Conservation (phyloP, 805 yeast genomes). For the Spathaspora passalidarum region DNA sequence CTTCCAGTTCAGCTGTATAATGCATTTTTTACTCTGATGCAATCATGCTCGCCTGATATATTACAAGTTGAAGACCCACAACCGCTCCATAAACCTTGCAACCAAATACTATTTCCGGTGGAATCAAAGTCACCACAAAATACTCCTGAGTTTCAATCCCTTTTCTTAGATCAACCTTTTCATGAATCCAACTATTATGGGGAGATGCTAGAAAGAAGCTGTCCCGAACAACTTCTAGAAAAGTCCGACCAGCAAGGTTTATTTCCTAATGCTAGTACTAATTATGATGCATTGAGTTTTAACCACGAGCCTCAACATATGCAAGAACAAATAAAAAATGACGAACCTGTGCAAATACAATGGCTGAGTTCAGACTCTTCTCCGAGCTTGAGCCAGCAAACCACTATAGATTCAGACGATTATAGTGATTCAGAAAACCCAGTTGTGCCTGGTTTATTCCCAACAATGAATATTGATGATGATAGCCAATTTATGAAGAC, state of each 20-base stretch:
- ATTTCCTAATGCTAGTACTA: too few relatives aligned
- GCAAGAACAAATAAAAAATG: too few relatives aligned
- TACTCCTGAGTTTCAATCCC: too few relatives aligned
- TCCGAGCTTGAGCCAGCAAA: not conserved
- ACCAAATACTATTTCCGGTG: not conserved
- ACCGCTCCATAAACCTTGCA: not conserved
- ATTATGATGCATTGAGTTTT: too few relatives aligned
- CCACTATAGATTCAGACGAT: not conserved
- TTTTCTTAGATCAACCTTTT: too few relatives aligned
- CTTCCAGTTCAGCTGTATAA: not conserved
- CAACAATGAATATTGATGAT: conserved; percentile 25
- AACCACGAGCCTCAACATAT: too few relatives aligned
- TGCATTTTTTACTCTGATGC: not conserved
- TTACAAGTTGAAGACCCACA: not conserved
- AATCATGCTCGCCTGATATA: not conserved
- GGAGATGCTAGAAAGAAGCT: too few relatives aligned
- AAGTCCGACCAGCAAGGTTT: too few relatives aligned
- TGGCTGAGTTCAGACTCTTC: not conserved
- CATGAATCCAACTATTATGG: too few relatives aligned
- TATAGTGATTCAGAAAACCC: conserved; percentile 18
- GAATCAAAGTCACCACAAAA: not conserved
- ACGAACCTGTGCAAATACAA: too few relatives aligned
- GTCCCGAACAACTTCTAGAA: too few relatives aligned
- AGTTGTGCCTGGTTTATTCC: conserved; percentile 37
- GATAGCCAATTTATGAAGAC: conserved; percentile 22